Evolutionary conservation across 257 asterid species (phyloP).

Genomic region (Salvia splendens): DNA sequence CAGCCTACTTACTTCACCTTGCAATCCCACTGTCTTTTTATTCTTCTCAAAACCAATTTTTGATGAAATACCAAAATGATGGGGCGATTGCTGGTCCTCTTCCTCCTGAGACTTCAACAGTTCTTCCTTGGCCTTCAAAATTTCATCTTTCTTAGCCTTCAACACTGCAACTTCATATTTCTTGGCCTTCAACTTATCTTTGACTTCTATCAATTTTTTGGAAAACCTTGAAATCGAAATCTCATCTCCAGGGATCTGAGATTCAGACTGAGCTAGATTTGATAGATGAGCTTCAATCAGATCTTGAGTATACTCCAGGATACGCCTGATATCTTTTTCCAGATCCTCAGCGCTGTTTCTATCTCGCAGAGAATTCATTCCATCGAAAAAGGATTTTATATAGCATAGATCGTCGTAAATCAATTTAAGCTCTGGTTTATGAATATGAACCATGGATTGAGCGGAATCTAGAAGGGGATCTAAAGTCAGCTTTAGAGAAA

Average conservation of each 20-base stretch:
- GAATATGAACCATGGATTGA: neutral
- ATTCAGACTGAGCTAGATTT: neutral
- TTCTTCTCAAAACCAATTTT: neutral
- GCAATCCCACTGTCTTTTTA: neutral
- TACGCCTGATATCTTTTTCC: neutral
- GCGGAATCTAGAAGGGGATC: neutral
- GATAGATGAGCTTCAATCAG: slow-evolving; percentile 11
- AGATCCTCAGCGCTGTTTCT: neutral
- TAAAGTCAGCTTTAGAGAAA: slow-evolving; percentile 14
- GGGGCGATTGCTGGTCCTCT: neutral
- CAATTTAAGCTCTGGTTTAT: neutral
- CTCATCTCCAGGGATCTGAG: no score
- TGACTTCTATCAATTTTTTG: neutral
- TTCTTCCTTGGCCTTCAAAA: no score
- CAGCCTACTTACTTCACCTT: neutral
- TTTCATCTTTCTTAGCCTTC: no score
- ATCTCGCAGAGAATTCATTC: neutral
- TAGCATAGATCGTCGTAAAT: neutral
- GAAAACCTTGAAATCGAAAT: neutral
- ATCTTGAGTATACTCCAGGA: neutral
- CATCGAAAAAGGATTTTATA: slow-evolving; percentile 4
- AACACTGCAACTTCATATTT: neutral
- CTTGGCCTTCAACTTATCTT: neutral
- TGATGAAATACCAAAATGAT: neutral
- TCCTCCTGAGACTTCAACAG: no score